Conservation (phyloP, 495 filamentous ascomycete species). For the Acidomyces sp. region DNA sequence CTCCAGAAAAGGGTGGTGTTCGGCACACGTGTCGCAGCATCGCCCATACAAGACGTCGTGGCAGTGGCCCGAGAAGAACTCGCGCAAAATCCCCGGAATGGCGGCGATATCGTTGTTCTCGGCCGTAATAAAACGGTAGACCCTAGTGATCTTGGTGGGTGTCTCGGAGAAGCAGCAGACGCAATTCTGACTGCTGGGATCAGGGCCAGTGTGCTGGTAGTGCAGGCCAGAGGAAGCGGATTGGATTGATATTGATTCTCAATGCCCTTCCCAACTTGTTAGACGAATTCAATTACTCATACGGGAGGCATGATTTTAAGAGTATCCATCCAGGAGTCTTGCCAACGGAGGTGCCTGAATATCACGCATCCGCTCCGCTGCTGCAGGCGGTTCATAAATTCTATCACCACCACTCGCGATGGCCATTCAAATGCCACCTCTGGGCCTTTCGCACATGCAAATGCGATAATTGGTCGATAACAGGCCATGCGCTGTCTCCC, state of each 20-base stretch:
- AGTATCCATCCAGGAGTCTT: too few relatives aligned
- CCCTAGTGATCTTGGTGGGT: slow-evolving; percentile 40
- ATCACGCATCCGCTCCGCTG: too few relatives aligned
- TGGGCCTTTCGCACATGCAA: too few relatives aligned
- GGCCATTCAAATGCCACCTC: too few relatives aligned
- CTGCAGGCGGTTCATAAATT: too few relatives aligned
- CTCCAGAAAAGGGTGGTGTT: slow-evolving; percentile 52
- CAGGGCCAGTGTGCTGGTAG: slow-evolving; percentile 61
- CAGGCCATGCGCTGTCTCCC: too few relatives aligned
- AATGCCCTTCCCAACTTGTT: background rate
- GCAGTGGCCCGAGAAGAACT: slow-evolving; percentile 44
- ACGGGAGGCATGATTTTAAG: too few relatives aligned
- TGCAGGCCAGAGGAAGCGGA: slow-evolving; percentile 42
- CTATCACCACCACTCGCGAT: too few relatives aligned
- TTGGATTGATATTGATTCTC: background rate
- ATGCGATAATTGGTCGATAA: too few relatives aligned
- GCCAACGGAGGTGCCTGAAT: too few relatives aligned
- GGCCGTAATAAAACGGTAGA: slow-evolving; percentile 19
- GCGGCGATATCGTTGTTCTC: slow-evolving; percentile 66
- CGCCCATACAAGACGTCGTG: slow-evolving; percentile 21
- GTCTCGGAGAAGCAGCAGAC: slow-evolving; percentile 57
- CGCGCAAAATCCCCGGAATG: slow-evolving; percentile 48
- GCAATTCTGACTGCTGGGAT: slow-evolving; percentile 46
- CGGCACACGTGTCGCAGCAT: slow-evolving; percentile 18
- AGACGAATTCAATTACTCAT: too few relatives aligned